These are phyloP conservation scores for Geranium brycei DNA, from an alignment of 345 rosid genomes.

Conservation along the genomic window DNA sequence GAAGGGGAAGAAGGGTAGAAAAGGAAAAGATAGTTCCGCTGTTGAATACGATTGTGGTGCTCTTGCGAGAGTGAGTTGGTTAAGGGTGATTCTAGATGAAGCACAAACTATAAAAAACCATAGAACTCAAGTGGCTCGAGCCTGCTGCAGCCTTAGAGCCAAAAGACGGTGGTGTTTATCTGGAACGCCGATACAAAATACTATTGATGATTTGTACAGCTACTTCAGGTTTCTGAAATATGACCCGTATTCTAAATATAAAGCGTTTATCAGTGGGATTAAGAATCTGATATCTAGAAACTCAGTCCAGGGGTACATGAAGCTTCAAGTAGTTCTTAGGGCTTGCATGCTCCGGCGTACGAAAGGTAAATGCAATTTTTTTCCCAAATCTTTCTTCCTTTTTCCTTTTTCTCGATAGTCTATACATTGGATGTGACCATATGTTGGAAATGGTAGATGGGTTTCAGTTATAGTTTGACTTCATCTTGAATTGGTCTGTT, in stretches of 20 bases:
- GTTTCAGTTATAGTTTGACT: not conserved
- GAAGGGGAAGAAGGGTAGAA: slow-evolving; percentile 54
- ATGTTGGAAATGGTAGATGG: not conserved
- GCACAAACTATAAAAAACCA: slow-evolving; percentile 99
- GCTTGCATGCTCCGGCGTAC: slow-evolving; percentile 94
- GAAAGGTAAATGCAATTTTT: slow-evolving; percentile 48
- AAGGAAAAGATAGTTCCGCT: slow-evolving; percentile 38
- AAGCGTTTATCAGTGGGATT: slow-evolving; percentile 46
- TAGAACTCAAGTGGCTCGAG: slow-evolving; percentile 94
- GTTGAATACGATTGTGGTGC: slow-evolving; percentile 55
- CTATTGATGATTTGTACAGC: slow-evolving; percentile 87
- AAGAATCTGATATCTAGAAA: slow-evolving; percentile 65
- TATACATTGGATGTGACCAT: not conserved
- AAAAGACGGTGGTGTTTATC: slow-evolving; percentile 96
- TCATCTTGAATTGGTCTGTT: not conserved
- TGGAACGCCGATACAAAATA: slow-evolving; percentile 92
- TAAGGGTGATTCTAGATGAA: slow-evolving; percentile 83
- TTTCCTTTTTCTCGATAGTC: not conserved
- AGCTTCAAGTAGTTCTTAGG: slow-evolving; percentile 76
- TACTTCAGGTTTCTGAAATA: slow-evolving; percentile 88
- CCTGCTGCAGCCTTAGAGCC: slow-evolving; percentile 91
- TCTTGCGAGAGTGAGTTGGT: slow-evolving; percentile 73
- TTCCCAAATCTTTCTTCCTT: not conserved
- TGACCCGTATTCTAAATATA: slow-evolving; percentile 67
- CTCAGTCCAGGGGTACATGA: slow-evolving; percentile 69